A percentile compares a stretch with the other conserved stretches of the same genome.
Conservation (phyloP, 2,329 filamentous ascomycete species). For the Colletotrichum abscissum region DNA sequence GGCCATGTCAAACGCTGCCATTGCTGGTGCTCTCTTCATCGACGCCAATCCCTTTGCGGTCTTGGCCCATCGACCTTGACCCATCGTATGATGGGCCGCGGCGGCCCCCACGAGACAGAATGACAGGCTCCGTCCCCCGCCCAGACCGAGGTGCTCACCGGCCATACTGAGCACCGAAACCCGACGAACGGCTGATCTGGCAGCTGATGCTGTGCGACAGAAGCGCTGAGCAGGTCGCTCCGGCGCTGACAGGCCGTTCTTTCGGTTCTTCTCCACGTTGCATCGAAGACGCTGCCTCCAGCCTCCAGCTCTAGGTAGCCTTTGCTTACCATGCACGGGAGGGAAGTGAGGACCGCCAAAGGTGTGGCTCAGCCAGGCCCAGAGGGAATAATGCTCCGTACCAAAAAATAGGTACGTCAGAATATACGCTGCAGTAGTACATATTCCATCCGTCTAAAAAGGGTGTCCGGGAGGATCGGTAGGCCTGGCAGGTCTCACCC, state of each 20-base stretch:
- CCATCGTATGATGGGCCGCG: constrained; percentile 15
- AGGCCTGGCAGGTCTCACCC: constrained; percentile 4
- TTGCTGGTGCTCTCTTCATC: constrained; percentile 14
- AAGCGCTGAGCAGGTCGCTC: constrained; percentile 4
- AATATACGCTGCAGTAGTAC: not conserved
- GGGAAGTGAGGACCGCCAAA: not conserved
- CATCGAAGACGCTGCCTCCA: not conserved
- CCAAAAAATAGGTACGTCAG: not conserved
- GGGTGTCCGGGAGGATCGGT: not conserved
- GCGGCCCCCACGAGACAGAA: constrained; percentile 14
- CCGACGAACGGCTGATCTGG: constrained; percentile 23
- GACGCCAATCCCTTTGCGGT: constrained; percentile 10
- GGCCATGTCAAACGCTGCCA: not conserved
- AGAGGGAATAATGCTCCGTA: not conserved
- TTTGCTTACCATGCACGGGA: not conserved
- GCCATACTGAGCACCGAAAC: constrained; percentile 12
- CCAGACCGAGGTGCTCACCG: constrained; percentile 30
- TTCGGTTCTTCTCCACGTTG: not conserved
- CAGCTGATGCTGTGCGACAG: constrained; percentile 27
- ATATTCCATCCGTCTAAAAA: not conserved
- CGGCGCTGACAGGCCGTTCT: not conserved
- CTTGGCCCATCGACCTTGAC: not conserved
- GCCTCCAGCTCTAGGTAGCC: no score
- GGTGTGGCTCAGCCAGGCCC: constrained; percentile 10
- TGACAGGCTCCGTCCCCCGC: constrained; percentile 9